A percentile compares a stretch with the other conserved stretches of the same genome.
Conservation (phyloP, 2,329 filamentous ascomycete genomes). For the Venturia pyrina region DNA sequence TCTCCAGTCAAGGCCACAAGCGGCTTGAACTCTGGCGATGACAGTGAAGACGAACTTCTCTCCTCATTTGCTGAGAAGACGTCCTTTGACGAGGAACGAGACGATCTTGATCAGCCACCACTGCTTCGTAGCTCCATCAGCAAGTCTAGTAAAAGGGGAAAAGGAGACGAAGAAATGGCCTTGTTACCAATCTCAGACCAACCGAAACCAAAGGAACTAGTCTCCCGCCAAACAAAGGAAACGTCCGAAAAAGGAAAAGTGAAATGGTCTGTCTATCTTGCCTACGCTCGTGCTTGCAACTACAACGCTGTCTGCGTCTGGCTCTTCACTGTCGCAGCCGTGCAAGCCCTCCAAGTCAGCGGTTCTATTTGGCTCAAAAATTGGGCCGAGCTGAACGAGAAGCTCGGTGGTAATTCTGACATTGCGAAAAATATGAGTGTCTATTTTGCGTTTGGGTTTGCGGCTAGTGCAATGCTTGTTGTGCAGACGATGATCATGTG, state of each 20-base stretch:
- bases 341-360: slow-evolving; percentile 68
- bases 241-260: slow-evolving; percentile 82
- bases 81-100: slow-evolving; percentile 51
- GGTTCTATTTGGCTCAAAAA: slow-evolving; percentile 68
- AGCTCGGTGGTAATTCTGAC: slow-evolving; percentile 52
- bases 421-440: slow-evolving; percentile 78
- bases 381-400: slow-evolving; percentile 71
- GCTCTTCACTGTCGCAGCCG: slow-evolving; percentile 57
- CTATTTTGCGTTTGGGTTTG: slow-evolving; percentile 82
- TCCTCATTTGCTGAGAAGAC: slow-evolving; percentile 27
- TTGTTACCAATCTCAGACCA: slow-evolving; percentile 49
- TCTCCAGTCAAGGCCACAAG: slow-evolving; percentile 12
- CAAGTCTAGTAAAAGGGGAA: slow-evolving; percentile 11
- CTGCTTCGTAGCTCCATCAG: slow-evolving; percentile 52
- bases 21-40: slow-evolving; percentile 27
- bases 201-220: slow-evolving; percentile 21
- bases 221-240: slow-evolving; percentile 68
- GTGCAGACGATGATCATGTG: slow-evolving; percentile 80
- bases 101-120: slow-evolving; percentile 53
- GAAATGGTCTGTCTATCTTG: slow-evolving; percentile 80
- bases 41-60: slow-evolving; percentile 15
- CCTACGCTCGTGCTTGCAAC: slow-evolving; percentile 86
- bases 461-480: slow-evolving; percentile 69
- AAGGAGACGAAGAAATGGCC: slow-evolving; percentile 38
- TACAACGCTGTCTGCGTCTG: slow-evolving; percentile 69